Percentiles rank a stretch among this genome's conserved stretches.
phyloP scores from a whole-genome alignment of 1,284 basidiomycete genomes.

The Moesziomyces globuligerus region DNA sequence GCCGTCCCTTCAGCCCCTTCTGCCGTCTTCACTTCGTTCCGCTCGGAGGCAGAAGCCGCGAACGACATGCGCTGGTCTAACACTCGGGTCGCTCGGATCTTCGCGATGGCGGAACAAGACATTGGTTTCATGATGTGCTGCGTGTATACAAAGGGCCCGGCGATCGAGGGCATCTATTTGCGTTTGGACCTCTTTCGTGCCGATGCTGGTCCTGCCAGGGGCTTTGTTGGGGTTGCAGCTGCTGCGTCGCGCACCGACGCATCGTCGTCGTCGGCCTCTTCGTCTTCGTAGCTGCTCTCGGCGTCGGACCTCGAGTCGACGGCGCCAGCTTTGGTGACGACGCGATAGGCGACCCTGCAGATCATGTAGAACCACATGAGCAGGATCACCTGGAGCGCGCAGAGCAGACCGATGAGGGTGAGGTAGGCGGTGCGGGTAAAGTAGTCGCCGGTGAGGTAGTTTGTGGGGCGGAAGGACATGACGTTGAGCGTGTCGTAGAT shows the following conservation, averaged over 20 bases:
- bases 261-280: slow-evolving; percentile 6
- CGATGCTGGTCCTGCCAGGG: not conserved
- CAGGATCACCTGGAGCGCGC: slow-evolving; percentile 74
- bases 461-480: slow-evolving; percentile 25
- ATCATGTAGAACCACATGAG: slow-evolving; percentile 88
- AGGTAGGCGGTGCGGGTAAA: slow-evolving; percentile 21
- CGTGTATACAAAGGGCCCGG: too few relatives aligned
- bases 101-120: too few relatives aligned
- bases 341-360: slow-evolving; percentile 80
- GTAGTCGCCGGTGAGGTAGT: slow-evolving; percentile 19
- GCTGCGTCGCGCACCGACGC: slow-evolving; percentile 6
- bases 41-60: too few relatives aligned
- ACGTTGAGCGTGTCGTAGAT: slow-evolving; percentile 28
- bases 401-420: slow-evolving; percentile 44
- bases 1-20: too few relatives aligned
- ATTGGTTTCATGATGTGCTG: too few relatives aligned
- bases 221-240: not conserved
- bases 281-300: slow-evolving; percentile 44
- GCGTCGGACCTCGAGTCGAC: slow-evolving; percentile 73
- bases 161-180: slow-evolving; percentile 15
- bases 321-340: slow-evolving; percentile 80
- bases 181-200: slow-evolving; percentile 22
- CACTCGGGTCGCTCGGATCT: too few relatives aligned
- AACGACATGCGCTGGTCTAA: too few relatives aligned
- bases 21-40: too few relatives aligned